A percentile compares a stretch with the other conserved stretches of the same genome.
Evolutionary conservation across 2,329 filamentous ascomycete genomes (phyloP).

Genomic region (Fusarium longipes): DNA sequence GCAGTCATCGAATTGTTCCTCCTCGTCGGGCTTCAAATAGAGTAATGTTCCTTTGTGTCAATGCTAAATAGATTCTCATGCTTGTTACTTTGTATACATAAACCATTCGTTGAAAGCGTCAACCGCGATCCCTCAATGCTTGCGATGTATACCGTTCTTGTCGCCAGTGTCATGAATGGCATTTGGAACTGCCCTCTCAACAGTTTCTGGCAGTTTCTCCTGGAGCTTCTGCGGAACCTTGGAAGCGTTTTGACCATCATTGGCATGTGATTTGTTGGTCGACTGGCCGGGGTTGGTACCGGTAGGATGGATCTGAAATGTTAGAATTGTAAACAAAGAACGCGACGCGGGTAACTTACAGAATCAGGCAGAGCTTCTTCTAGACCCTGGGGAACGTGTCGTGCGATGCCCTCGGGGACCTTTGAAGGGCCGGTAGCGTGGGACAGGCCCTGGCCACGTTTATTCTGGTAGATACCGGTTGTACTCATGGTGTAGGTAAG

Average conservation of each 20-base stretch:
- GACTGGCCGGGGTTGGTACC: conserved; percentile 26
- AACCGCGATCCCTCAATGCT: background rate
- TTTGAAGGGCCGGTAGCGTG: conserved; percentile 39
- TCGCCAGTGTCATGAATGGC: conserved; percentile 41
- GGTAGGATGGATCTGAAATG: conserved; percentile 39
- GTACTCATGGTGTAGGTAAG: background rate
- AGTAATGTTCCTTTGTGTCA: too few species aligned
- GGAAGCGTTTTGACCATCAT: conserved; percentile 31
- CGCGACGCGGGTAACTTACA: background rate
- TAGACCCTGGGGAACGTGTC: conserved; percentile 25
- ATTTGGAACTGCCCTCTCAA: conserved; percentile 39
- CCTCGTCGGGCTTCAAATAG: too few species aligned
- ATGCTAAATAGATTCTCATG: too few species aligned
- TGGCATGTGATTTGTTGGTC: conserved; percentile 35
- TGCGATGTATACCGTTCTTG: conserved; percentile 4
- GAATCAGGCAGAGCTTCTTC: conserved; percentile 39
- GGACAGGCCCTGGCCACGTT: conserved; percentile 33
- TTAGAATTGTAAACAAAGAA: background rate
- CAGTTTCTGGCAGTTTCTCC: conserved; percentile 39
- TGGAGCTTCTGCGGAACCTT: conserved; percentile 41
- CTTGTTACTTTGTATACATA: background rate
- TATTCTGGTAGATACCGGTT: conserved; percentile 18
- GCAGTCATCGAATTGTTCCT: too few species aligned
- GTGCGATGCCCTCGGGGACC: conserved; percentile 30
- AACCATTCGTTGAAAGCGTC: background rate